Base-by-base conservation (phyloP, 2,329 filamentous ascomycete species). In the Paraphaeosphaeria sporulosa region DNA sequence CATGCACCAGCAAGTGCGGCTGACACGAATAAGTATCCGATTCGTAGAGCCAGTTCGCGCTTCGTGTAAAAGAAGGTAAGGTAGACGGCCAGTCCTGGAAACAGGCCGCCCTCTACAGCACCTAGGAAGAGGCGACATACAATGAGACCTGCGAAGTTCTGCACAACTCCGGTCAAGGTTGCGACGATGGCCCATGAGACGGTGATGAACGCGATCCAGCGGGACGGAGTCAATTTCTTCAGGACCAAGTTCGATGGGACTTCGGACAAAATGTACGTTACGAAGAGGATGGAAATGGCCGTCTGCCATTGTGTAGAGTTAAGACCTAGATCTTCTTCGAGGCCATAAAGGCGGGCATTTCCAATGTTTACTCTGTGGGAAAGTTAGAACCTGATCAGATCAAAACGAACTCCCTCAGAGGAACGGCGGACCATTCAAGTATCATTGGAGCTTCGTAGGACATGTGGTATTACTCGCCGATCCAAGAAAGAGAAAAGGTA, bases 401-500 rank as follows among this genome's bases (percentile, higher is more conserved):
- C 7, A 9, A 12, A 12, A 5, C 23, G 7, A 48, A 3, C 48
- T 10, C 32, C 19, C 46, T 17, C 6, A 12, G 15, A 2, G 27
- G 23, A 7, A 19, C 21, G 2, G 32, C 5, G 25, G 5, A 36
- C 4, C 5, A 25, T 38, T 12, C 5, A 17, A 32, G 9, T 17
- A 32, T 2, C 15, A 30, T 9, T n/a, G 15, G 8, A 40, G 17
- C n/a, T 15, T n/a, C 15, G 38, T n/a, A 15, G n/a, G 15, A 48
- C 4, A 30, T 5, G 25, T 48, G 3, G 25, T 17, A n/a, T 17
- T 40, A 78, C 82, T 74, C 71, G 87, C 85, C 90, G 83, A 72
- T 93, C 91, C 9, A 94, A 78, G 72, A 93, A 94, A 66, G 88
- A 90, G 66, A 93, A 87, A 15, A 93, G 82, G 72, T 94, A 94